Conservation (phyloP, 306 rosid species). For the Datisca glomerata region DNA sequence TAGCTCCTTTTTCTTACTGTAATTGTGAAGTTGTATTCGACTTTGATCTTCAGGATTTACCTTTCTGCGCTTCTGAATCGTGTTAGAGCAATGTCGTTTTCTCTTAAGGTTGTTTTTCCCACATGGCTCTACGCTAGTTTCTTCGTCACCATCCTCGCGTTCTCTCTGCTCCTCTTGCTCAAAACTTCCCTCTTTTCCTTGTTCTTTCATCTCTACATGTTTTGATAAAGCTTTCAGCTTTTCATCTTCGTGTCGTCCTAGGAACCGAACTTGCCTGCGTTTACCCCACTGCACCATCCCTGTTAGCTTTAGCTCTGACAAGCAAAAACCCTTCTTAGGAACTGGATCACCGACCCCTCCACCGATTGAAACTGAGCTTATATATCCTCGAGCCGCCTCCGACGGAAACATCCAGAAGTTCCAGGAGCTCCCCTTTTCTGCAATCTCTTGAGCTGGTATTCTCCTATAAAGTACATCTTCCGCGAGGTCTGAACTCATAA, state of each 20-base stretch:
- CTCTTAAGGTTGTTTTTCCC: slow-evolving; percentile 25
- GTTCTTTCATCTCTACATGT: slow-evolving; percentile 14
- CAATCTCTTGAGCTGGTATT: slow-evolving; percentile 31
- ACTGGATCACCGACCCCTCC: slow-evolving; percentile 10
- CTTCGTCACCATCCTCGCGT: slow-evolving; percentile 7
- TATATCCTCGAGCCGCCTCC: slow-evolving; percentile 4
- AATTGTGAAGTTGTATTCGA: slow-evolving; percentile 14
- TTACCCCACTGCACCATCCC: slow-evolving; percentile 82
- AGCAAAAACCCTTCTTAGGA: slow-evolving; percentile 50
- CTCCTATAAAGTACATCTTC: slow-evolving; percentile 35
- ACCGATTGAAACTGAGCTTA: slow-evolving; percentile 14
- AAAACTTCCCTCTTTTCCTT: slow-evolving; percentile 17
- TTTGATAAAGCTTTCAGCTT: slow-evolving; percentile 21
- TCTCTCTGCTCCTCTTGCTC: slow-evolving; percentile 11
- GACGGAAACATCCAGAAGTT: slow-evolving; percentile 47
- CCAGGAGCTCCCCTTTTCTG: slow-evolving; percentile 35
- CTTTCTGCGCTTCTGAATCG: slow-evolving; percentile 13
- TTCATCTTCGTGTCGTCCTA: slow-evolving; percentile 34
- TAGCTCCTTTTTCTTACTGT: slow-evolving; percentile 22
- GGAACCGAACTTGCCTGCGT: slow-evolving; percentile 49
- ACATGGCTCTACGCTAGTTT: slow-evolving; percentile 9
- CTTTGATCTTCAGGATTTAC: slow-evolving; percentile 17
- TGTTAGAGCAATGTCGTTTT: slow-evolving; percentile 14
- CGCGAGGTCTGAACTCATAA: slow-evolving; percentile 40
- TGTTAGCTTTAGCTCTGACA: slow-evolving; percentile 42